Percentiles rank a stretch among this genome's conserved stretches.
Evolutionary conservation across 1,284 basidiomycete species (phyloP).

Genomic region (Rhizoctonia solani): DNA sequence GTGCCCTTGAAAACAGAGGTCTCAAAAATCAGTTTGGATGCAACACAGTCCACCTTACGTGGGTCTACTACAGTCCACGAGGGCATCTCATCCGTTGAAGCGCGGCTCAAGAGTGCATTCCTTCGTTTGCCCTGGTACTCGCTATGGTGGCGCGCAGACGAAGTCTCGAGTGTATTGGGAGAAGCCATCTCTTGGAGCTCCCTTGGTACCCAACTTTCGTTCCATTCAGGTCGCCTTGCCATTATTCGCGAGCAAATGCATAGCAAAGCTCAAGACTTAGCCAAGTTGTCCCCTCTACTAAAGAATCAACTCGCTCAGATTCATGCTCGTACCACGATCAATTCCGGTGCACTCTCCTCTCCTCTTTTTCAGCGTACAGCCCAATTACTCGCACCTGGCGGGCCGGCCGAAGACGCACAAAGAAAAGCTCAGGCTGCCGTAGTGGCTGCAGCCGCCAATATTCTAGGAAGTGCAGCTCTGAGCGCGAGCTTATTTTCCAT

Average conservation of each 20-base stretch:
- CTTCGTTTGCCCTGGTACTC: slow-evolving; percentile 30
- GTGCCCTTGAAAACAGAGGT: slow-evolving; percentile 14
- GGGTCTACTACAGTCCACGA: slow-evolving; percentile 17
- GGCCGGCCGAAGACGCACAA: slow-evolving; percentile 25
- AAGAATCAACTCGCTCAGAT: slow-evolving; percentile 26
- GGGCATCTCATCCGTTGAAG: slow-evolving; percentile 14
- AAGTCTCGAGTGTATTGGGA: slow-evolving; percentile 15
- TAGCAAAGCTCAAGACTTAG: slow-evolving; percentile 3
- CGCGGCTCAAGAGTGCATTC: slow-evolving; percentile 9
- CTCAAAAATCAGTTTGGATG: slow-evolving; percentile 2
- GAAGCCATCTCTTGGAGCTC: slow-evolving; percentile 24
- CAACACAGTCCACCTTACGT: slow-evolving; percentile 4
- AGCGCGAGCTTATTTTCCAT: slow-evolving; percentile 5
- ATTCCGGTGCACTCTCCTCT: slow-evolving; percentile 13
- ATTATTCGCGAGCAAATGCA: slow-evolving; percentile 23
- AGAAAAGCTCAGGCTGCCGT: slow-evolving; percentile 13
- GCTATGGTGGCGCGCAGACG: slow-evolving; percentile 34
- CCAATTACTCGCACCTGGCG: slow-evolving; percentile 25
- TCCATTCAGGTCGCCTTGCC: slow-evolving; percentile 22
- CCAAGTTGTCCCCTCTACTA: background rate
- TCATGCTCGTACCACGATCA: slow-evolving; percentile 16
- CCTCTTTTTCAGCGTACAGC: slow-evolving; percentile 13
- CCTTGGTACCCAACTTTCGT: slow-evolving; percentile 22
- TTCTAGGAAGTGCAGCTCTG: slow-evolving; percentile 24
- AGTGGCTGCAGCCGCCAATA: background rate